phyloP scores from a whole-genome alignment of 2,329 filamentous ascomycete species.

The Beauveria asiatica region DNA sequence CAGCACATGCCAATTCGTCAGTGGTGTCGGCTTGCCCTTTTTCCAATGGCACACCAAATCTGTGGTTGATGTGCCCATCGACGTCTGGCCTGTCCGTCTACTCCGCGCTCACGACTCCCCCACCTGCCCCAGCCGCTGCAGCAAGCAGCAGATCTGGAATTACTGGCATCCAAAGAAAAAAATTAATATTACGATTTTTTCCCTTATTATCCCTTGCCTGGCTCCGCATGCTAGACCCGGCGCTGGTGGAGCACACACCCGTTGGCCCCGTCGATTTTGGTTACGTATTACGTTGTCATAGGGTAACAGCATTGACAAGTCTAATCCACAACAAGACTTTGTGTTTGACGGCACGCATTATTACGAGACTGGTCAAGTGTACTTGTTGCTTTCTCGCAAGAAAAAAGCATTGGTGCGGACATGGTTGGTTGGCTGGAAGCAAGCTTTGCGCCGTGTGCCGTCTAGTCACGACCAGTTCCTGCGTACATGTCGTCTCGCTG shows the following conservation, averaged over 20 bases:
- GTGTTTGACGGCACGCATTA: too few species aligned
- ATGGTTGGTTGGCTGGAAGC: neutral
- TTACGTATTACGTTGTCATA: constrained; percentile 22
- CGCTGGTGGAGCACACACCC: constrained; percentile 6
- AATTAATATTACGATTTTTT: neutral
- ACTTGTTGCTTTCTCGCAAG: too few species aligned
- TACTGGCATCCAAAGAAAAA: neutral
- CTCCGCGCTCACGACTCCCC: neutral
- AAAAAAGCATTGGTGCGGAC: neutral
- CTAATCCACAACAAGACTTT: neutral
- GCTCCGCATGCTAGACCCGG: neutral
- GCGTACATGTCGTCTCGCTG: neutral
- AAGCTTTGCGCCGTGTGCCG: neutral
- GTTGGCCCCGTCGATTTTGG: constrained; percentile 8
- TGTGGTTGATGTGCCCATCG: neutral
- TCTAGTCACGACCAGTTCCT: neutral
- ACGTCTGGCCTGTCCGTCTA: neutral
- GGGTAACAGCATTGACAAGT: constrained; percentile 17
- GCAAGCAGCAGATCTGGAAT: neutral
- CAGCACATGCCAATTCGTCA: neutral
- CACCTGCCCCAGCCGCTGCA: neutral
- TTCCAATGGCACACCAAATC: neutral
- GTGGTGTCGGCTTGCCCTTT: neutral
- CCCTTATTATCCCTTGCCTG: neutral
- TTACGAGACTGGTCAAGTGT: too few species aligned